phyloP scores from a whole-genome alignment of 2,329 filamentous ascomycete species.

The Ascosphaera acerosa region DNA sequence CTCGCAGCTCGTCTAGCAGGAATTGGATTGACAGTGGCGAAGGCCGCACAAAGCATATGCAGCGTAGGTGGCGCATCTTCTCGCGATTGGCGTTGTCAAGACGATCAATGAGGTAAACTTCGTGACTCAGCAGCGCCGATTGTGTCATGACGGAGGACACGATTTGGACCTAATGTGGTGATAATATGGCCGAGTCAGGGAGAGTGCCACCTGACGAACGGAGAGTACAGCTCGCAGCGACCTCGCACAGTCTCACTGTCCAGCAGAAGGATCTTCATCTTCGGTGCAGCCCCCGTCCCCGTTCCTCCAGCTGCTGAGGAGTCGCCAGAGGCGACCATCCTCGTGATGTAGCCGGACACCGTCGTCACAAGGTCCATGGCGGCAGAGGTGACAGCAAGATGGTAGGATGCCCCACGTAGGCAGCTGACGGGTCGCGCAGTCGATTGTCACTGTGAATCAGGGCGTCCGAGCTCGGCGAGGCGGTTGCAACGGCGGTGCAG shows the following conservation, averaged over 20 bases:
- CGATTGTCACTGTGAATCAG: too few relatives aligned
- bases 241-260: slow-evolving; percentile 64
- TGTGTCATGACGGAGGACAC: slow-evolving; percentile 90
- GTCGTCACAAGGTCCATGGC: slow-evolving; percentile 85
- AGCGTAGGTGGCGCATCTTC: slow-evolving; percentile 93
- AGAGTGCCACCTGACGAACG: slow-evolving; percentile 11
- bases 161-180: slow-evolving; percentile 58
- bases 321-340: slow-evolving; percentile 77
- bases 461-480: too few relatives aligned
- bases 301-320: slow-evolving; percentile 30
- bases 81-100: slow-evolving; percentile 73
- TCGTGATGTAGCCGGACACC: slow-evolving; percentile 82
- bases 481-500: too few relatives aligned
- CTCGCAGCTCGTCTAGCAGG: slow-evolving; percentile 81
- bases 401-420: too few relatives aligned
- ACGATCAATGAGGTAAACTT: slow-evolving; percentile 93
- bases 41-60: slow-evolving; percentile 76
- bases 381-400: too few relatives aligned
- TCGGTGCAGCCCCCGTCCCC: slow-evolving; percentile 43
- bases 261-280: slow-evolving; percentile 95
- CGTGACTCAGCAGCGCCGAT: slow-evolving; percentile 79
- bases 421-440: too few relatives aligned
- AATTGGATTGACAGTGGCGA: slow-evolving; percentile 81
- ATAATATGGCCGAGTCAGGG: too few relatives aligned
- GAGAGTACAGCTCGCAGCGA: slow-evolving; percentile 9